Evolutionary conservation across 495 filamentous ascomycete species (phyloP).

Genomic region (Penicilliopsis zonata): DNA sequence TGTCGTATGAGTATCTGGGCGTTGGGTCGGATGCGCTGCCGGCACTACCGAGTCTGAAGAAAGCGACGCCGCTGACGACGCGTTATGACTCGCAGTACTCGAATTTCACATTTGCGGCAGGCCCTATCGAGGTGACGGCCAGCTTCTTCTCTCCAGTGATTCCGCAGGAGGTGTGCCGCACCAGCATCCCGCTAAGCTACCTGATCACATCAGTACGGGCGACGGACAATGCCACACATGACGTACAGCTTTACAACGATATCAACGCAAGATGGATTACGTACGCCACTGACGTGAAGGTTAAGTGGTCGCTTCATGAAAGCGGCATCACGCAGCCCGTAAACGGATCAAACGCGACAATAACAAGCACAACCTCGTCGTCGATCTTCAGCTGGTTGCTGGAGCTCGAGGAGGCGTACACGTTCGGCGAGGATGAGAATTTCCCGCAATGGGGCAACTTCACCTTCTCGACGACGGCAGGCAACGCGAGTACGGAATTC

Average conservation of each 20-base stretch:
- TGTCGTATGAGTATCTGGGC: no score
- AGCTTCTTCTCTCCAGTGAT: constrained; percentile 48
- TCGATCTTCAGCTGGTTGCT: no score
- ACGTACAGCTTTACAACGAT: constrained; percentile 48
- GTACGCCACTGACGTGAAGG: constrained; percentile 34
- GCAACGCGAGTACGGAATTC: constrained; percentile 21
- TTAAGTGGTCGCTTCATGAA: constrained; percentile 34
- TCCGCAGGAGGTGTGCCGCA: constrained; percentile 40
- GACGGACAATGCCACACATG: constrained; percentile 36
- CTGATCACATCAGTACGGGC: constrained; percentile 39
- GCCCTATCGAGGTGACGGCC: constrained; percentile 36
- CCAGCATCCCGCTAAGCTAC: constrained; percentile 45
- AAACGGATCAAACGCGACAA: no score
- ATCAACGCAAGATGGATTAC: constrained; percentile 43
- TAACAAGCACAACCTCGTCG: no score
- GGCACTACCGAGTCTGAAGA: no score
- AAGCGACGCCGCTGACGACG: no score
- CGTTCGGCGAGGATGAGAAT: constrained; percentile 25
- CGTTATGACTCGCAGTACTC: no score
- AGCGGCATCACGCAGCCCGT: no score
- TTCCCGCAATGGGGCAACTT: constrained; percentile 47
- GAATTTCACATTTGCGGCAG: constrained; percentile 37
- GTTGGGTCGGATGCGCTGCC: no score
- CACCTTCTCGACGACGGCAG: constrained; percentile 47
- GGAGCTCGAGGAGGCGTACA: no score